Conservation (phyloP, 164 flowering plant genomes). For the Annona cherimola region DNA sequence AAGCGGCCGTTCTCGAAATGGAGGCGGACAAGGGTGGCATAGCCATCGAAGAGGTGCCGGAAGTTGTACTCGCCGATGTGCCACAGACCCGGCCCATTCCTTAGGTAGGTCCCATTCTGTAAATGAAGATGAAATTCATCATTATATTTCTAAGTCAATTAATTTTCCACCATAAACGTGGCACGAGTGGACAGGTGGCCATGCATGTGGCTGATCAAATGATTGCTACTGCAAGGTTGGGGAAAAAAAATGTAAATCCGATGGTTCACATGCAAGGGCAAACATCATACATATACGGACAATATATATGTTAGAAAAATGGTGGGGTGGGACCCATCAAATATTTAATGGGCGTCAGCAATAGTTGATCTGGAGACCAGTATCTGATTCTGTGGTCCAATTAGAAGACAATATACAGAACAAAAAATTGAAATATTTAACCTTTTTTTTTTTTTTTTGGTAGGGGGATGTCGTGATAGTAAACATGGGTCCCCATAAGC, state of each 20-base stretch:
- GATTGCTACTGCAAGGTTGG: background rate
- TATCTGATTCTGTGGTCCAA: too few relatives aligned
- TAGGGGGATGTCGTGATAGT: too few relatives aligned
- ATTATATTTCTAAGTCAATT: background rate
- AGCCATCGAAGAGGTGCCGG: constrained; percentile 97
- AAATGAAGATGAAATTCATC: background rate
- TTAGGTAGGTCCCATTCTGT: constrained; percentile 89
- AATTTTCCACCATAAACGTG: background rate
- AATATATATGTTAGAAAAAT: too few relatives aligned
- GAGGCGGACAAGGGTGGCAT: constrained; percentile 79
- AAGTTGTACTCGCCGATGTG: constrained; percentile 78
- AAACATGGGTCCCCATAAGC: too few relatives aligned
- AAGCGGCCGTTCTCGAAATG: constrained; percentile 61
- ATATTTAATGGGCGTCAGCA: background rate
- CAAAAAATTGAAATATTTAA: too few relatives aligned
- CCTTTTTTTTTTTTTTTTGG: too few relatives aligned
- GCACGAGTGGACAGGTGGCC: background rate
- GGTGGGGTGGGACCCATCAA: background rate
- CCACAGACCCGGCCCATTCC: constrained; percentile 97
- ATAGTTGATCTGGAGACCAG: background rate
- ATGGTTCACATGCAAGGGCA: background rate
- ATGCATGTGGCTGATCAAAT: background rate
- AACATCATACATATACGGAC: background rate
- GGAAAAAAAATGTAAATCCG: too few relatives aligned
- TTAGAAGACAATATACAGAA: too few relatives aligned